Evolutionary conservation across 2,329 filamentous ascomycete genomes (phyloP), one percentile per base, ranked within the genome.

Genomic region (Diaporthe aspalathi): DNA sequence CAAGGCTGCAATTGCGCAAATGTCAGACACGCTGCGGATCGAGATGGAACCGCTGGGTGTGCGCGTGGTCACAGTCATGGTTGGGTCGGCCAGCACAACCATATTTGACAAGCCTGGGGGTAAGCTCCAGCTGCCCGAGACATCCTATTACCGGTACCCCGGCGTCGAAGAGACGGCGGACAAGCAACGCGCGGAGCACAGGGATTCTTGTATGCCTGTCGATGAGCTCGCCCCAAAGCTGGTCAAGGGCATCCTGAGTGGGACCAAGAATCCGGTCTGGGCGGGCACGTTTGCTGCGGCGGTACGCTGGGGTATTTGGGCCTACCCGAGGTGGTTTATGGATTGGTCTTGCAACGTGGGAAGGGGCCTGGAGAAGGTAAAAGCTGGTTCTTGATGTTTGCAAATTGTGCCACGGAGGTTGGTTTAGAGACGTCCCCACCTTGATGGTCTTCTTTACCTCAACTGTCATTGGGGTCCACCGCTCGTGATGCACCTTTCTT

Each of bases 341-440:
- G 68, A 70, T 27, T 70, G 68, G 68, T 70, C 68, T 17, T 54
- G 56, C 29, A 70, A 70, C 16, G 17, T 70, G 6, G 68, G 49
- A 2, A 70, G 68, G 27, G 68, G 56, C 0, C 12, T 65, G 38
- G 68, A 70, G 11, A 47, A 54, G 47, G n/a, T 70, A 2, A 62
- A 63, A 47, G 6, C 53, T 22, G 17, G 66, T 49, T 27, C 20
- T 5, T 50, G 45, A 65, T 16, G 49, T 8, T 16, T 27, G 9
- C 9, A 35, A 35, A 5, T 9, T 35, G 5, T 35, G 32, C 5
- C 32, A 35, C 5, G 32, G n/a, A n/a, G n/a, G n/a, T n/a, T n/a
- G n/a, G n/a, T n/a, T n/a, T n/a, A n/a, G n/a, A n/a, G n/a, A n/a
- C n/a, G n/a, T n/a, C n/a, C n/a, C n/a, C n/a, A n/a, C n/a, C n/a